Evolutionary conservation across 345 rosid genomes (phyloP), one percentile per base, ranked within the genome.

Genomic region (Alliaria petiolata): DNA sequence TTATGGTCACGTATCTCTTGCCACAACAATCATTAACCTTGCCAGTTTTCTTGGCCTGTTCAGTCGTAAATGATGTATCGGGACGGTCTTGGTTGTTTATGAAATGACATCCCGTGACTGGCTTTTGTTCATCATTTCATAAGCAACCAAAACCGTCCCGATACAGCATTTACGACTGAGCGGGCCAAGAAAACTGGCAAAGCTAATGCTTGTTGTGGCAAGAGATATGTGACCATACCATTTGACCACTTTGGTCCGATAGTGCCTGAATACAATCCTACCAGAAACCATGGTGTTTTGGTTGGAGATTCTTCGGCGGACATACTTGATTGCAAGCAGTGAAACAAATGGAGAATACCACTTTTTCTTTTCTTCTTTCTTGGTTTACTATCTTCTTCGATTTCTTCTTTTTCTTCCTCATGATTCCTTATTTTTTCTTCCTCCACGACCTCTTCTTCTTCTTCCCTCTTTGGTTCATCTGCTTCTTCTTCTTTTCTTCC

Each of bases 1-100:
- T 76, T 30, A 77, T 70, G 0, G 87, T 87, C 39, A 90, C 85
- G 53, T 77, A 88, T 66, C 85, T 83, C 83, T 76, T 90, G 10
- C 90, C 93, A 77, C 91, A 81, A n/a, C 82, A 71, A 42, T 93
- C 93, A 80, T 88, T 90, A 19, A 85, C 85, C 70, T 83, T 84
- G 2, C 90, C 93, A 0, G 76, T 25, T 72, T 39, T 84, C 67
- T 83, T 68, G 4, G 90, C 90, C 17, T 85, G 56, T 57, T 85
- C 87, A 0, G 92, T 79, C 22, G 86, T 86, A 74, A 71, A 86
- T 14, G 90, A 91, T 72, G 74, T 78, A 53, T 85, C 86, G 0
- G 89, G 92, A 51, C 83, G 71, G 67, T 85, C 78, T 53, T 84
- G 74, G 59, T 90, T 86, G 53, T 80, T 86, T 25, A 83, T 70